Conservation (phyloP, 164 flowering plant species). For the Nymphaea colorata region DNA sequence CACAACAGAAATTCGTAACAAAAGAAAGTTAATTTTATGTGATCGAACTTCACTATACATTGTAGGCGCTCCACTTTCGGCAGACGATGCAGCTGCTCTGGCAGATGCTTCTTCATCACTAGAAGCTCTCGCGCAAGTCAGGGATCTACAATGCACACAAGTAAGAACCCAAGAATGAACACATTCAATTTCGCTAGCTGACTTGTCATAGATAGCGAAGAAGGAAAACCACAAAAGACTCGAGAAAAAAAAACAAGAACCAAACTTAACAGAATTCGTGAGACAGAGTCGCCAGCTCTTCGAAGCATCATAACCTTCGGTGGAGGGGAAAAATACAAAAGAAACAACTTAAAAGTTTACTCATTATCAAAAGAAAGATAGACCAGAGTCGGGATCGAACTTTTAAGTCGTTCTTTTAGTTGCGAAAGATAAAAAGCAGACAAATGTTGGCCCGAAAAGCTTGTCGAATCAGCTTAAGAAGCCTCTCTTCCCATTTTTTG, state of each 20-base stretch:
- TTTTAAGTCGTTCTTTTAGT: too few species aligned
- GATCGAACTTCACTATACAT: slow-evolving; percentile 28
- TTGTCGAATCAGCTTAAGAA: too few species aligned
- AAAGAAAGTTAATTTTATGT: neutral
- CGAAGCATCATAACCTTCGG: neutral
- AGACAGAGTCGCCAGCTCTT: too few species aligned
- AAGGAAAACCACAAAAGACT: neutral
- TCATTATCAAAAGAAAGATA: too few species aligned
- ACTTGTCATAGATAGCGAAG: too few species aligned
- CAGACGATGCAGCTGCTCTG: slow-evolving; percentile 36
- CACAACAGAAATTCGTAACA: neutral
- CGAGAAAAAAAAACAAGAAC: neutral
- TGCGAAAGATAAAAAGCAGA: too few species aligned
- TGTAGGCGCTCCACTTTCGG: slow-evolving; percentile 72
- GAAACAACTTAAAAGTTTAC: too few species aligned
- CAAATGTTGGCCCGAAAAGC: too few species aligned
- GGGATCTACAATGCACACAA: slow-evolving; percentile 24
- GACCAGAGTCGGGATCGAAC: too few species aligned
- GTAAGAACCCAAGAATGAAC: neutral
- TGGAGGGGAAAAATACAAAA: neutral
- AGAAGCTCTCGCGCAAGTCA: slow-evolving; percentile 30
- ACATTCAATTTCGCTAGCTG: too few species aligned
- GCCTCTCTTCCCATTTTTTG: too few species aligned
- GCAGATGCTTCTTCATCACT: slow-evolving; percentile 70
- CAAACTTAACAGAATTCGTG: neutral